A percentile compares a stretch with the other conserved stretches of the same genome.
These are phyloP conservation scores for Mimosa pudica DNA, from an alignment of 306 rosid genomes.

Conservation along the genomic window DNA sequence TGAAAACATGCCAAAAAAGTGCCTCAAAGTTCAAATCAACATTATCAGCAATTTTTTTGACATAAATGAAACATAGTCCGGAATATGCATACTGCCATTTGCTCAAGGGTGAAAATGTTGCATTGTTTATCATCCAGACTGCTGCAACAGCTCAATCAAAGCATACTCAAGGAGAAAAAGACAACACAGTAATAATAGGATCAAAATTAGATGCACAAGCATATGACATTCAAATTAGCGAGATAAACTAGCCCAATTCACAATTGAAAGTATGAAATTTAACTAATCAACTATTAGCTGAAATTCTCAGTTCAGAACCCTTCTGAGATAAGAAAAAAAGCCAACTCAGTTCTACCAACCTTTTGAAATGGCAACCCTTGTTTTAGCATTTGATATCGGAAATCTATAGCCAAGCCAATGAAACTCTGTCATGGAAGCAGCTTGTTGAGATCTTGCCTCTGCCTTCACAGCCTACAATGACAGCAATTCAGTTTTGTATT, in stretches of 20 bases:
- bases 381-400: slow-evolving; percentile 95
- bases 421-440: slow-evolving; percentile 98
- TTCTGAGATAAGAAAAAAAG: slow-evolving; percentile 15
- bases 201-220: slow-evolving; percentile 18
- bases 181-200: neutral
- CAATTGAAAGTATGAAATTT: slow-evolving; percentile 8
- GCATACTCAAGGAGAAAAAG: slow-evolving; percentile 9
- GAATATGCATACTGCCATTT: neutral
- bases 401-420: slow-evolving; percentile 94
- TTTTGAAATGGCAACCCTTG: slow-evolving; percentile 90
- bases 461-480: slow-evolving; percentile 91
- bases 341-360: slow-evolving; percentile 46
- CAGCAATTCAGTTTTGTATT: slow-evolving; percentile 22
- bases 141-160: slow-evolving; percentile 25
- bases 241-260: slow-evolving; percentile 5
- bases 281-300: slow-evolving; percentile 2
- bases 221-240: slow-evolving; percentile 13
- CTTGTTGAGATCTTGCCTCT: slow-evolving; percentile 99
- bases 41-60: neutral
- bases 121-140: slow-evolving; percentile 19
- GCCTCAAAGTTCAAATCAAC: slow-evolving; percentile 4
- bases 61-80: neutral
- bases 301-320: slow-evolving; percentile 14
- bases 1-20: neutral
- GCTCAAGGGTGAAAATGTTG: neutral